Percentiles rank a stretch among this genome's conserved stretches.
phyloP scores from a whole-genome alignment of 345 rosid genomes.

The Populus euphratica region DNA sequence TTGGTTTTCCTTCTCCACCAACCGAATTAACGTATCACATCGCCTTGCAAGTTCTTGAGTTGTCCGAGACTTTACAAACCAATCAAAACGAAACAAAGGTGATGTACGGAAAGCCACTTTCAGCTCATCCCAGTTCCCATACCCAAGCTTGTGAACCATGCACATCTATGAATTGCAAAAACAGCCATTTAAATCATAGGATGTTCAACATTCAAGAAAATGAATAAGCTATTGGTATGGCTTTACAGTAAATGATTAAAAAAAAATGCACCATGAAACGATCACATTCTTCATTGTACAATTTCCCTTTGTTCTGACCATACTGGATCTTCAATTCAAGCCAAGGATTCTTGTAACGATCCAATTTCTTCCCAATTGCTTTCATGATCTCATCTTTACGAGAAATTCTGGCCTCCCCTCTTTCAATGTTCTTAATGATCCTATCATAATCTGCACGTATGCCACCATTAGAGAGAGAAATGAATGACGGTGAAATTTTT shows the following conservation, averaged over 20 bases:
- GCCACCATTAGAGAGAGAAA: conserved; percentile 1
- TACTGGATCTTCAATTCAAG: conserved; percentile 94
- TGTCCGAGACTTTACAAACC: conserved; percentile 96
- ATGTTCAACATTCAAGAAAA: not conserved
- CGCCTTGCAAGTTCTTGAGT: conserved; percentile 93
- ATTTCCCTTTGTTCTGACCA: conserved; percentile 95
- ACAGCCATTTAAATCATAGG: not conserved
- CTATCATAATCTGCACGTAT: conserved; percentile 72
- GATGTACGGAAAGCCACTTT: conserved; percentile 87
- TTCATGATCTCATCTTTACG: conserved; percentile 98
- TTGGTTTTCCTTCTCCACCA: conserved; percentile 99
- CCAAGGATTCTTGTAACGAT: conserved; percentile 98
- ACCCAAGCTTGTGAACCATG: conserved; percentile 97
- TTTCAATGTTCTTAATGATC: conserved; percentile 92
- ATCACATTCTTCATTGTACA: conserved; percentile 96
- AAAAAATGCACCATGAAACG: conserved; percentile 68
- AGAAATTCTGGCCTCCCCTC: conserved; percentile 94
- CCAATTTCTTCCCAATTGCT: conserved; percentile 95
- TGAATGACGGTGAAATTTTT: not conserved
- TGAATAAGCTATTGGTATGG: not conserved
- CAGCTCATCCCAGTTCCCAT: conserved; percentile 98
- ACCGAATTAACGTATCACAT: conserved; percentile 86
- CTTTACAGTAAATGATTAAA: not conserved
- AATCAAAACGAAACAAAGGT: conserved; percentile 80
- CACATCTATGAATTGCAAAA: conserved; percentile 54